phyloP scores from a whole-genome alignment of 345 rosid species.

The Populus euphratica region DNA sequence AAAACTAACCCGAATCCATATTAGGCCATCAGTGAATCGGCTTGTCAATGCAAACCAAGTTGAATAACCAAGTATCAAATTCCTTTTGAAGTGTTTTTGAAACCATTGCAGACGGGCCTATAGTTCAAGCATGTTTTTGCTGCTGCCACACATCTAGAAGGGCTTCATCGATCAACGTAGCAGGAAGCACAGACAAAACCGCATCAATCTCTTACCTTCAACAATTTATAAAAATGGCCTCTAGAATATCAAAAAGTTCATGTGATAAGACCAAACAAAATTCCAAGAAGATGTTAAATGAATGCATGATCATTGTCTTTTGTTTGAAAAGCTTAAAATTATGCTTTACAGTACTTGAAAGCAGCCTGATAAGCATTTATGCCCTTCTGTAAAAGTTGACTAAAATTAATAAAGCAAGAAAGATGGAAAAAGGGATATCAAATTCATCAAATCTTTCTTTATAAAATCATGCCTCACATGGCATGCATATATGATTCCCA shows the following conservation, averaged over 20 bases:
- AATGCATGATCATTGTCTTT: background rate
- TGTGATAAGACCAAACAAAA: background rate
- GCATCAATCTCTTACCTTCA: background rate
- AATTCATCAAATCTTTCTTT: slow-evolving; percentile 1
- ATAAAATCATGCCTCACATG: slow-evolving; percentile 1
- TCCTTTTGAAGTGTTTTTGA: too few species aligned
- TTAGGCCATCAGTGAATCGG: too few species aligned
- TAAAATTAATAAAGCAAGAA: background rate
- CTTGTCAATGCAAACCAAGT: too few species aligned
- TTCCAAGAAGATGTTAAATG: background rate
- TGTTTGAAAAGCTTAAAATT: background rate
- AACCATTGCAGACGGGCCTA: too few species aligned
- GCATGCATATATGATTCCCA: background rate
- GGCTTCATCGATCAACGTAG: background rate
- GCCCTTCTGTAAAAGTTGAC: background rate
- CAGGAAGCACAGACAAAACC: background rate
- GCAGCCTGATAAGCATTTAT: background rate
- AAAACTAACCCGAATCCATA: too few species aligned
- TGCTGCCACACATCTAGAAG: background rate
- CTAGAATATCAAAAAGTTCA: background rate
- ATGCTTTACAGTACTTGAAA: background rate
- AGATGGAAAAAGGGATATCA: background rate
- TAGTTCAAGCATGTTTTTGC: background rate
- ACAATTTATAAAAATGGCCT: background rate
- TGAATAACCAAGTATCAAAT: too few species aligned